Evolutionary conservation across 495 filamentous ascomycete species (phyloP).

Genomic region (Podospora sp.): DNA sequence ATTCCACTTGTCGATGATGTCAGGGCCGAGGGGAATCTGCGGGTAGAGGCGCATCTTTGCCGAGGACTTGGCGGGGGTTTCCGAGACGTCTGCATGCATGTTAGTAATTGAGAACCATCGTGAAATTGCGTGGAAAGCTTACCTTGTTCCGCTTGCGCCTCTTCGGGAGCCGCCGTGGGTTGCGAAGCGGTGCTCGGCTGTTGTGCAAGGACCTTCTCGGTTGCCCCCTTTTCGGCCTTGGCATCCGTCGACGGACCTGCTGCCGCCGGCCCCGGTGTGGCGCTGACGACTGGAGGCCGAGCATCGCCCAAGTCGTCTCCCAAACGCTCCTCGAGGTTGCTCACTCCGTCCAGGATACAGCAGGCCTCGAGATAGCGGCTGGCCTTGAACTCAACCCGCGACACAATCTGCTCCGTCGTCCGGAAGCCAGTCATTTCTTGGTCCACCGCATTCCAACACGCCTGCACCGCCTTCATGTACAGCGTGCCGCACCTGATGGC

Average conservation of each 20-base stretch:
- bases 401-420: slow-evolving; percentile 45
- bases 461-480: slow-evolving; percentile 80
- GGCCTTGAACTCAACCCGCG: slow-evolving; percentile 43
- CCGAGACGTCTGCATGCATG: background rate
- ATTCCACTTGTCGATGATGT: slow-evolving; percentile 71
- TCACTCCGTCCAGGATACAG: slow-evolving; percentile 54
- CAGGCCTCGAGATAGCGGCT: slow-evolving; percentile 54
- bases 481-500: slow-evolving; percentile 72
- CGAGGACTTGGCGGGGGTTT: slow-evolving; percentile 27
- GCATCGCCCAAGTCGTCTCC: slow-evolving; percentile 42
- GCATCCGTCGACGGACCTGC: slow-evolving; percentile 23
- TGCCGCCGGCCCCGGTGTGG: slow-evolving; percentile 13
- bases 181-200: background rate
- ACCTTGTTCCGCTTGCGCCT: slow-evolving; percentile 15
- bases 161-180: background rate
- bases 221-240: slow-evolving; percentile 21
- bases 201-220: background rate
- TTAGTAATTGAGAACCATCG: slow-evolving; percentile 1
- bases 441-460: slow-evolving; percentile 77
- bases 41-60: slow-evolving; percentile 54
- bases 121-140: background rate
- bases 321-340: slow-evolving; percentile 49
- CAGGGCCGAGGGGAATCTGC: slow-evolving; percentile 56
- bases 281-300: slow-evolving; percentile 13
- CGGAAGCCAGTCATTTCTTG: slow-evolving; percentile 54